phyloP scores from a whole-genome alignment of 495 filamentous ascomycete genomes.

The Mycothermus thermophilus region DNA sequence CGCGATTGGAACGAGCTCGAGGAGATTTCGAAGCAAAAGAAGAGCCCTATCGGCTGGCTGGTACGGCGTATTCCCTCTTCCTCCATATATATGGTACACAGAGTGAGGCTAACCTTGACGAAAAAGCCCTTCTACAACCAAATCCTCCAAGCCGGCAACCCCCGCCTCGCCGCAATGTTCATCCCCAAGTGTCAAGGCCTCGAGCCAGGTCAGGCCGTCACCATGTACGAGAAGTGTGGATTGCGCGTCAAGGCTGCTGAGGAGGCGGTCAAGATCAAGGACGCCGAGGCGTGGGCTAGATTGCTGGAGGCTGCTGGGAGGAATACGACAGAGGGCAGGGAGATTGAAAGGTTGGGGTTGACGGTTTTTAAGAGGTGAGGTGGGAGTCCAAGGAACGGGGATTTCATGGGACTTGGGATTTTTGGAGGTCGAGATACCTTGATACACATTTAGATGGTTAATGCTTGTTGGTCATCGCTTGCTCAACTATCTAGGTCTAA shows the following conservation, averaged over 20 bases:
- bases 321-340: conserved; percentile 28
- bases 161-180: conserved; percentile 68
- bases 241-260: conserved; percentile 82
- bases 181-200: conserved; percentile 67
- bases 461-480: no score
- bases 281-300: conserved; percentile 44
- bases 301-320: conserved; percentile 33
- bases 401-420: no score
- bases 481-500: no score
- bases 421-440: no score
- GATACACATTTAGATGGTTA: no score
- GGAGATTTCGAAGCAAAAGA: conserved; percentile 55
- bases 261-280: conserved; percentile 73
- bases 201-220: conserved; percentile 49
- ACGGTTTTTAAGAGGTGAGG: conserved; percentile 31
- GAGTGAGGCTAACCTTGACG: background rate
- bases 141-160: conserved; percentile 76
- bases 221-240: conserved; percentile 95
- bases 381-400: no score
- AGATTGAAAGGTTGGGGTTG: conserved; percentile 32
- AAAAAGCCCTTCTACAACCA: conserved; percentile 81
- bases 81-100: background rate
- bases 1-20: conserved; percentile 88
- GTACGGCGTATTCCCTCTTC: conserved; percentile 29
- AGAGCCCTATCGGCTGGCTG: conserved; percentile 96